These are phyloP conservation scores for Datura wrightii DNA, from an alignment of 257 asterid species.

Conservation along the genomic window DNA sequence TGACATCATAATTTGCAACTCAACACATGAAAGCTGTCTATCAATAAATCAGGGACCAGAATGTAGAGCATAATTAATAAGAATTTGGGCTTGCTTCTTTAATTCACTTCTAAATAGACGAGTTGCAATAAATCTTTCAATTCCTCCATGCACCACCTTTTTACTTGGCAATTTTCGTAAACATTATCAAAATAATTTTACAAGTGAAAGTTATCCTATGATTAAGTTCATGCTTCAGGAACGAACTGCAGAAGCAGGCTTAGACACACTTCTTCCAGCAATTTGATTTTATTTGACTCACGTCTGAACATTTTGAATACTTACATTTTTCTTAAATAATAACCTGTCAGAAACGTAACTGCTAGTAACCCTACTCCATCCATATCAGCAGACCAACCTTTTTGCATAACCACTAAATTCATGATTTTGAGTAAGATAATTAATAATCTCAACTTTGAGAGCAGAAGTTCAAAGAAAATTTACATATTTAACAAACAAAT, in stretches of 20 bases:
- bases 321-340: not conserved
- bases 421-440: not conserved
- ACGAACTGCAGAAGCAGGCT: not conserved
- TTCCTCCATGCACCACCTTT: conserved; percentile 1
- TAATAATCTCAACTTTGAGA: not conserved
- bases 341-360: not conserved
- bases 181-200: not conserved
- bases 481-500: not conserved
- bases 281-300: not conserved
- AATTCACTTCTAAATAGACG: not conserved
- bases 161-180: not conserved
- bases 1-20: not conserved
- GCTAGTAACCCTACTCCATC: not conserved
- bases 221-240: conserved; percentile 16
- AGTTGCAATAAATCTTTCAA: not conserved
- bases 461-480: not conserved
- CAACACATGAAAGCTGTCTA: not conserved
- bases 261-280: not conserved
- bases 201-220: not conserved
- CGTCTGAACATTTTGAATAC: not conserved
- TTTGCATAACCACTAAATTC: not conserved
- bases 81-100: not conserved
- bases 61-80: not conserved
- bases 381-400: not conserved
- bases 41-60: not conserved